Conservation (phyloP, 805 yeast genomes). For the Millerozyma miso region DNA sequence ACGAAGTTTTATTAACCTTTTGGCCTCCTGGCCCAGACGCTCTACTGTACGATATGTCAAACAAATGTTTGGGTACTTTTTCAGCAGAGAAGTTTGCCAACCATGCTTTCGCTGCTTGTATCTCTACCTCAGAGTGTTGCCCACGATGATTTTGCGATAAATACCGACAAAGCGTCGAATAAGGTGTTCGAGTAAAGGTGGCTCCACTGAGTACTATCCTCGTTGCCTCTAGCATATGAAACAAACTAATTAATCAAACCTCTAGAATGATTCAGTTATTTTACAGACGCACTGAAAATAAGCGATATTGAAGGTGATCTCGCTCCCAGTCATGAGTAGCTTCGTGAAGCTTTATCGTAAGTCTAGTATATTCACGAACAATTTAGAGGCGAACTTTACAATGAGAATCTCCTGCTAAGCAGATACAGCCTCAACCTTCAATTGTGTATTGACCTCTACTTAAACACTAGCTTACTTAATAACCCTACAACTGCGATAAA, state of each 20-base stretch:
- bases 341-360: no score
- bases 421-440: no score
- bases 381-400: no score
- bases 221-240: neutral
- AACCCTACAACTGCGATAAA: constrained; percentile 22
- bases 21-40: constrained; percentile 89
- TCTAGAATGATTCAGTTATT: no score
- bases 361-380: no score
- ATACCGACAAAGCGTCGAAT: neutral
- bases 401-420: no score
- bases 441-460: no score
- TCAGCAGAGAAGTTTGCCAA: constrained; percentile 22
- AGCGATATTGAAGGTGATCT: no score
- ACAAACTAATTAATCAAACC: no score
- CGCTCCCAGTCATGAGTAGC: no score
- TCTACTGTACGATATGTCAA: constrained; percentile 46
- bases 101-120: constrained; percentile 41
- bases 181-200: neutral
- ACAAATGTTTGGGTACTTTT: constrained; percentile 42
- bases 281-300: no score
- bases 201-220: neutral
- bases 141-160: neutral
- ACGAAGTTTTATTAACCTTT: constrained; percentile 69
- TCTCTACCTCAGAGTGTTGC: constrained; percentile 18
- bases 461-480: no score